These are phyloP conservation scores for Lentinula boryana DNA, from an alignment of 768 basidiomycete species.

Conservation along the genomic window DNA sequence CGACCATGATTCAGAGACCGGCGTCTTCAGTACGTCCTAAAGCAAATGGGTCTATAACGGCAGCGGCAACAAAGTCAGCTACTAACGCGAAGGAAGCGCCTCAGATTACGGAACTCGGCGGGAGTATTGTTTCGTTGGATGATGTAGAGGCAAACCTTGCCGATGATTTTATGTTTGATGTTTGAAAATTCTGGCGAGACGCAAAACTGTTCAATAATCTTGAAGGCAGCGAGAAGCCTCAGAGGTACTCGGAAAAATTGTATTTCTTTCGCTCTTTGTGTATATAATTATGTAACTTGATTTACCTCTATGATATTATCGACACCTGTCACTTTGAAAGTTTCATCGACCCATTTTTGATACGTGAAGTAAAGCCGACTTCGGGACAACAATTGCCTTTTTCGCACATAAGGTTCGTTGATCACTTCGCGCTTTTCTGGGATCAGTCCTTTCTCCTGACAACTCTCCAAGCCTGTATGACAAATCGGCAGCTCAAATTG, in stretches of 20 bases:
- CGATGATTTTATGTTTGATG: constrained; percentile 6
- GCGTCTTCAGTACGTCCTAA: background rate
- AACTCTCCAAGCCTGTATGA: background rate
- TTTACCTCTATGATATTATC: too few relatives aligned
- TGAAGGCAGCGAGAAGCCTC: too few relatives aligned
- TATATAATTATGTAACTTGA: too few relatives aligned
- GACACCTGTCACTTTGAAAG: too few relatives aligned
- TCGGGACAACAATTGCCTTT: too few relatives aligned
- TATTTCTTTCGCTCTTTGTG: too few relatives aligned
- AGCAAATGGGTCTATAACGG: background rate
- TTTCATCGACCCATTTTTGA: too few relatives aligned
- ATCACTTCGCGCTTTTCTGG: too few relatives aligned
- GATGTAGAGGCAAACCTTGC: background rate
- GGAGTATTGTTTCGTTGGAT: background rate
- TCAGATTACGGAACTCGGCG: background rate
- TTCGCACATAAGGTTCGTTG: too few relatives aligned
- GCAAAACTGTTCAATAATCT: background rate
- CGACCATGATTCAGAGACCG: background rate
- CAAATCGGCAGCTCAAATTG: background rate
- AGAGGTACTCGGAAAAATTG: too few relatives aligned
- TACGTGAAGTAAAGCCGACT: too few relatives aligned
- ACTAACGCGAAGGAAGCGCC: background rate
- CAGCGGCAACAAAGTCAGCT: background rate
- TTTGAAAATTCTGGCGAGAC: background rate
- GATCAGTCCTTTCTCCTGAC: background rate